phyloP scores from a whole-genome alignment of 805 yeast species.

The Tetrapisispora namnaoensis region DNA sequence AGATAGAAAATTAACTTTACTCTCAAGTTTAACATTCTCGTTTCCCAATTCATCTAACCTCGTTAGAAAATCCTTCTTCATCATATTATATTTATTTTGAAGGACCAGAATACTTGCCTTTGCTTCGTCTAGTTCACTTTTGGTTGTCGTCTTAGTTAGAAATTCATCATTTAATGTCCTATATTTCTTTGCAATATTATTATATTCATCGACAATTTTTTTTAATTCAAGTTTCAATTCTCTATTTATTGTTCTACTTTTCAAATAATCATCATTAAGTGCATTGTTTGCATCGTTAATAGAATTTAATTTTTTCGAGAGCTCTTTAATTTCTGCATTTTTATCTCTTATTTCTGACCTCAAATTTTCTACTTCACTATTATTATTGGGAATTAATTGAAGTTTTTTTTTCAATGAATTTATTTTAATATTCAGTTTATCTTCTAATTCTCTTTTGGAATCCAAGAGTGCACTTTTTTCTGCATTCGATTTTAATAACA shows the following conservation, averaged over 20 bases:
- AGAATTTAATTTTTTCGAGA: constrained; percentile 5
- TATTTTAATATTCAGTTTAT: constrained; percentile 11
- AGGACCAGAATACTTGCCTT: constrained; percentile 3
- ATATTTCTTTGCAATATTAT: constrained; percentile 18
- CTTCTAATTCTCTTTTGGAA: constrained; percentile 12
- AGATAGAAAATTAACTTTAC: neutral
- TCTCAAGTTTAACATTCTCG: constrained; percentile 7
- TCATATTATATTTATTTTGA: constrained; percentile 5
- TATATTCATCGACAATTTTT: constrained; percentile 26
- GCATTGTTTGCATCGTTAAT: constrained; percentile 9
- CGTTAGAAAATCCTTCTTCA: constrained; percentile 17
- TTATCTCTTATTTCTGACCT: constrained; percentile 3
- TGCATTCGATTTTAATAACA: constrained; percentile 10
- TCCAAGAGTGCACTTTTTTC: constrained; percentile 11
- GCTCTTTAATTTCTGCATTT: neutral
- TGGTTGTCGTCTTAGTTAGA: neutral
- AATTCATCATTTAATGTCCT: neutral
- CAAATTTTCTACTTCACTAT: constrained; percentile 7
- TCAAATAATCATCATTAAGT: constrained; percentile 6
- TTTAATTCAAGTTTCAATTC: constrained; percentile 25
- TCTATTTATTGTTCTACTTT: constrained; percentile 23
- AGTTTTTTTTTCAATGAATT: constrained; percentile 12
- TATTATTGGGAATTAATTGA: constrained; percentile 9
- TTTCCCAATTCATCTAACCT: constrained; percentile 18
- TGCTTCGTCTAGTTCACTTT: constrained; percentile 1